Percentiles rank a stretch among this genome's conserved stretches.
These are phyloP conservation scores for Luffa aegyptiaca DNA, from an alignment of 306 rosid species.

Conservation along the genomic window DNA sequence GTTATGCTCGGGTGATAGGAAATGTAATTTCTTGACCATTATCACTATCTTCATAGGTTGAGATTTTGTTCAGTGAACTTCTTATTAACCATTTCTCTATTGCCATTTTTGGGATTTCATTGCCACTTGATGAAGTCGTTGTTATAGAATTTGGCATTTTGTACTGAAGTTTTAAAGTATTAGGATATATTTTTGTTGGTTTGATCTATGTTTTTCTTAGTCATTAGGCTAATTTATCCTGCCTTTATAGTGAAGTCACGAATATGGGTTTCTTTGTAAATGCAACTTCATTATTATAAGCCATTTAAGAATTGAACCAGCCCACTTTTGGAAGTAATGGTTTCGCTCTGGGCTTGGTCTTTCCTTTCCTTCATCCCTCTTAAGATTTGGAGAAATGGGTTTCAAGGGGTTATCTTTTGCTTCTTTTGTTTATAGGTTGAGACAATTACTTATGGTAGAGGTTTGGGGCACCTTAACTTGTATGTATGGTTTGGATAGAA, in stretches of 20 bases:
- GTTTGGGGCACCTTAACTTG: slow-evolving; percentile 3
- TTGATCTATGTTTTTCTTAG: neutral
- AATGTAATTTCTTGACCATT: neutral
- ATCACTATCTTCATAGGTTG: neutral
- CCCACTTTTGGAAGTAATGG: neutral
- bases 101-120: neutral
- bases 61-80: neutral
- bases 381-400: neutral
- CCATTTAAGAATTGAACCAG: neutral
- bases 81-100: neutral
- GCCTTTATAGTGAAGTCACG: neutral
- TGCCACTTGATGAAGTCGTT: neutral
- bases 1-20: neutral
- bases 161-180: neutral
- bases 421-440: neutral
- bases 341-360: neutral
- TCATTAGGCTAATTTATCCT: neutral
- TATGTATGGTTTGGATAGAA: neutral
- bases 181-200: neutral
- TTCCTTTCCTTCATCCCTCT: neutral
- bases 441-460: neutral
- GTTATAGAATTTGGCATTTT: neutral
- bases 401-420: neutral
- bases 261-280: neutral
- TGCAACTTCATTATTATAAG: neutral